Evolutionary conservation across 1,284 basidiomycete species (phyloP), one percentile per base, ranked within the genome.

Genomic region (Sanghuangporus weigelae): DNA sequence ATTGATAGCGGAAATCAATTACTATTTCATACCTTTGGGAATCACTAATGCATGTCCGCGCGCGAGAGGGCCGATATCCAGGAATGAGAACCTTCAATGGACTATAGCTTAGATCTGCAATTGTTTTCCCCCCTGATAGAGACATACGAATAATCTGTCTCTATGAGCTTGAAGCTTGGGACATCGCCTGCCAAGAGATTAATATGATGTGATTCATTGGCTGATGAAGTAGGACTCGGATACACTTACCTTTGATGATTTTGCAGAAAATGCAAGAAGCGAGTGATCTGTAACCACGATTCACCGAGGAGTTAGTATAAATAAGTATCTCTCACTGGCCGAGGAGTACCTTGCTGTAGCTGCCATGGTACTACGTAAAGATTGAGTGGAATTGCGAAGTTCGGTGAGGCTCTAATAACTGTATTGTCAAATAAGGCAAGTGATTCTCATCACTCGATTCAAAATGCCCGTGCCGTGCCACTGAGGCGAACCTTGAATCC

Each of bases 11-110:
- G 26, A 5, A 31, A 31, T 40, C 31, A 66, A 80, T 11, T 3
- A 12, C 19, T 44, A n/a, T 16, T 11, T 53, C 51, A n/a, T 64
- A 93, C 93, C 87, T 79, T 98, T 98, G 10, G 96, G 96, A 66
- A 98, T 92, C 62, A 98, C 81, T 39, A 97, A 83, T 7, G 90
- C 82, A 75, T 95, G 95, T 1, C 95, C 94, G 69, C 83, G 86
- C 19, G 95, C 84, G 46, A 97, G 79, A 31, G 96, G 95, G 1
- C 88, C 87, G 67, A 98, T 93, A 71, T 97, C 95, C 69, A 96
- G 84, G 77, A 96, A 95, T 0, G 94, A 84, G 67, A 80, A 86
- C 11, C 89, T 87, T 71, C 14, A 19, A 36, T 56, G 16, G 12
- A 31, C 38, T 14, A 36, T 50, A 19, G 3, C 14, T 35, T 14